Evolutionary conservation across 441 rosid genomes (phyloP), one percentile per base, ranked within the genome.

Genomic region (Cnidoscolus chayamansa): DNA sequence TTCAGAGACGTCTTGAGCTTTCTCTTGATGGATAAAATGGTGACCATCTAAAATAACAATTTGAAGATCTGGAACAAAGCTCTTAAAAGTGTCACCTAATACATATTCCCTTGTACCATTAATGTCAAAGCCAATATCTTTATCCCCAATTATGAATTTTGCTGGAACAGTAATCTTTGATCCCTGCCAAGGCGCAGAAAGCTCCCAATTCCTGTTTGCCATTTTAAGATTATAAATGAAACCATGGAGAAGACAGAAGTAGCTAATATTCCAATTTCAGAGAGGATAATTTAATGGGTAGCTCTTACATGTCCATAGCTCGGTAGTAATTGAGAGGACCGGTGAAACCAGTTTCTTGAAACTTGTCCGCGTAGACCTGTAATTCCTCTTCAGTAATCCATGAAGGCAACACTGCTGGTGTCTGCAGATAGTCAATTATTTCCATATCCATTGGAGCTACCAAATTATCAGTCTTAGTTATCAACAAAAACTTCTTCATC

Each of bases 361-460:
- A 92, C 83, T 89, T 88, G 59, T 88, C 85, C 0, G 92, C 88
- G 35, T 80, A 92, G 17, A 84, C 86, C 67, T 86, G 88, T 63
- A 88, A 69, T 64, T 88, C 96, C 40, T 86, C 87, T 74, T 92
- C 96, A 0, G 87, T 88, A 71, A 90, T 88, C 93, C 97, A 88
- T 10, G 80, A 64, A 2, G 95, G 93, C 51, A 89, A 31, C 63
- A 19, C 19, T 7, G 86, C 71, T 8, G 90, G 90, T 73, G 84
- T 81, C 74, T 85, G 87, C 45, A 87, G 69, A 68, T 82, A 81
- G 74, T 86, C 97, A 31, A 89, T 84, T 13, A 89, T 81, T 81
- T 89, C 97, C 82, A 85, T 77, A 30, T 81, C 91, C 45, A 75
- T 64, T 54, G 95, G 95, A 70, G 93, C 90, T 70, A 87, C 78